phyloP scores from a whole-genome alignment of 139 green algal species.

The Penium margaritaceum region DNA sequence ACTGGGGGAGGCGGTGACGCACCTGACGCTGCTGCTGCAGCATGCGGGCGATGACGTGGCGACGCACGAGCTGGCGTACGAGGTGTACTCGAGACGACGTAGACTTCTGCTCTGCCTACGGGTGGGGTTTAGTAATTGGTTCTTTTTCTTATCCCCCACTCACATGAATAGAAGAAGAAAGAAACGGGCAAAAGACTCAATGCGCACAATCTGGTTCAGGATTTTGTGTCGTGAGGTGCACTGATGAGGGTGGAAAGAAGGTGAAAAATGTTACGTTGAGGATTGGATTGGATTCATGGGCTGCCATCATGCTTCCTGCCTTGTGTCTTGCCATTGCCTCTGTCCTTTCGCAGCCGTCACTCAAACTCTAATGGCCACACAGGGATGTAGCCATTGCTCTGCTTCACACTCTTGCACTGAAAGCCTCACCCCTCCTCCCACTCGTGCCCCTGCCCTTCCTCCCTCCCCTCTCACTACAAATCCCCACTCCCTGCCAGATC shows the following conservation, averaged over 20 bases:
- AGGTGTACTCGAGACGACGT: slow-evolving; percentile 68
- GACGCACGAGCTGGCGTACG: slow-evolving; percentile 59
- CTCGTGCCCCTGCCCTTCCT: too few species aligned
- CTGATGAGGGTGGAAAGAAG: not conserved
- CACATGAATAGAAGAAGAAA: not conserved
- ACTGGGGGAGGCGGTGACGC: slow-evolving; percentile 76
- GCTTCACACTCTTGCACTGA: too few species aligned
- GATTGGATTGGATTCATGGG: not conserved
- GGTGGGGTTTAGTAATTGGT: slow-evolving; percentile 2
- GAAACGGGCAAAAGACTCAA: not conserved
- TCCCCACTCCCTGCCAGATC: too few species aligned
- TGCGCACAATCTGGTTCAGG: not conserved
- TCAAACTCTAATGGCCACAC: too few species aligned
- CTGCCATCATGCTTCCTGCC: not conserved
- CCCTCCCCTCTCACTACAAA: too few species aligned
- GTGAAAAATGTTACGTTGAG: not conserved
- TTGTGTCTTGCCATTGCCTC: too few species aligned
- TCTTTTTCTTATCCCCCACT: not conserved
- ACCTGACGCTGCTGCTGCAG: slow-evolving; percentile 63
- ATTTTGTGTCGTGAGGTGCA: too few species aligned
- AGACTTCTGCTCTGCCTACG: slow-evolving; percentile 69
- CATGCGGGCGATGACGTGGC: slow-evolving; percentile 48
- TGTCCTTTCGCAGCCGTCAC: too few species aligned
- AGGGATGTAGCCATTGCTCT: too few species aligned
- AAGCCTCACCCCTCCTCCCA: too few species aligned